Conservation (phyloP, 306 rosid species). For the Nissolia schottii region DNA sequence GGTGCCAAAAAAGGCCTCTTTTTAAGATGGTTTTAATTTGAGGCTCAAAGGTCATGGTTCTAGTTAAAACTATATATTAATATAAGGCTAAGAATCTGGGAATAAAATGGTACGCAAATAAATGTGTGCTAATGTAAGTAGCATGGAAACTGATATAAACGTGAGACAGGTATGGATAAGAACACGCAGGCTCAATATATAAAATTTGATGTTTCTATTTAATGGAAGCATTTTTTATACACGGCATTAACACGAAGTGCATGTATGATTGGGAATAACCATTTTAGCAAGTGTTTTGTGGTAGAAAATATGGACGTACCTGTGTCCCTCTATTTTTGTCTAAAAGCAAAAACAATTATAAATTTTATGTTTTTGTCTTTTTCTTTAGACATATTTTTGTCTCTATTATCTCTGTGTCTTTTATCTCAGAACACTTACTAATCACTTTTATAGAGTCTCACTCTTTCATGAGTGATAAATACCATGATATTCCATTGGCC, state of each 20-base stretch:
- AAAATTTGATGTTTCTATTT: background rate
- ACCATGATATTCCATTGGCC: background rate
- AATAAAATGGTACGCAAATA: background rate
- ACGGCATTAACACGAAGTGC: background rate
- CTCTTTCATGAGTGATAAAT: background rate
- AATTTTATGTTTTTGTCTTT: no score
- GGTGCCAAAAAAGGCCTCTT: background rate
- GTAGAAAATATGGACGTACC: no score
- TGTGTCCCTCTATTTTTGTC: no score
- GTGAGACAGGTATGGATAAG: background rate
- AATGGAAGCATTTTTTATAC: background rate
- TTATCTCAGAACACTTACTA: no score
- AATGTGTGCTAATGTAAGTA: background rate
- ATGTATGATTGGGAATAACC: background rate
- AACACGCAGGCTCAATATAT: background rate
- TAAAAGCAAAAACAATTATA: no score
- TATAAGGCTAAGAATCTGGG: background rate
- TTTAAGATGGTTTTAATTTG: background rate
- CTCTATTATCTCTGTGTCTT: no score
- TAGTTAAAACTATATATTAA: background rate
- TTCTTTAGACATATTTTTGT: no score
- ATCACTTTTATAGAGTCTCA: background rate
- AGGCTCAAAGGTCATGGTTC: background rate
- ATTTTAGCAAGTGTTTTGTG: no score
- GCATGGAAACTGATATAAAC: background rate